phyloP scores from a whole-genome alignment of 345 rosid species.

The Corchorus capsularis region DNA sequence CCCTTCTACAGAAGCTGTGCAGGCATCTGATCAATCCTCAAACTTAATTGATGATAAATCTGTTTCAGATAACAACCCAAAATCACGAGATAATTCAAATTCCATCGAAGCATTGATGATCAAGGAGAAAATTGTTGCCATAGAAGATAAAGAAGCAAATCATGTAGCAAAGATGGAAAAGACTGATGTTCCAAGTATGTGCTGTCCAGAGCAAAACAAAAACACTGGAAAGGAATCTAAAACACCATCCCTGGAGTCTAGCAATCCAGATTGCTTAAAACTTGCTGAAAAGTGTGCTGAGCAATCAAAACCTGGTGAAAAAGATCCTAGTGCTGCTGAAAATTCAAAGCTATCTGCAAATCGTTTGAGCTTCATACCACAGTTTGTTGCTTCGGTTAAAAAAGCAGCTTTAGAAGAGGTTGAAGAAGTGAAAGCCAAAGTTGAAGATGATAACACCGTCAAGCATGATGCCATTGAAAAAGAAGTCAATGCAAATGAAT shows the following conservation, averaged over 20 bases:
- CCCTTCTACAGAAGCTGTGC: conserved; percentile 33
- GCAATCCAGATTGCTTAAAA: conserved; percentile 25
- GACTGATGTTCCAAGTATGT: conserved; percentile 23
- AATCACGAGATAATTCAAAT: conserved; percentile 19
- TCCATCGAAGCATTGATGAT: conserved; percentile 37
- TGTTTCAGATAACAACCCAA: conserved; percentile 22
- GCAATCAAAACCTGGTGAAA: conserved; percentile 35
- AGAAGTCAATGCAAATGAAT: conserved; percentile 38
- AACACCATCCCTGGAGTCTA: conserved; percentile 26
- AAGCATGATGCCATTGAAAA: conserved; percentile 35
- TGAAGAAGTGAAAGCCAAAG: conserved; percentile 66
- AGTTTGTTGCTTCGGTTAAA: conserved; percentile 68
- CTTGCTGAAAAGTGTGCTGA: conserved; percentile 32
- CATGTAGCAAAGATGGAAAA: conserved; percentile 32
- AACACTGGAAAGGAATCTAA: conserved; percentile 27
- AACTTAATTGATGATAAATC: conserved; percentile 28
- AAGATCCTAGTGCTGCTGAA: conserved; percentile 40
- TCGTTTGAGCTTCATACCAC: conserved; percentile 58
- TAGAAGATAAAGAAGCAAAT: conserved; percentile 40
- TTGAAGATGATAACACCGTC: conserved; percentile 39
- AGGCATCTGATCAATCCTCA: conserved; percentile 33
- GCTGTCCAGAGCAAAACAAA: conserved; percentile 29
- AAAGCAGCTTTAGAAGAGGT: conserved; percentile 81
- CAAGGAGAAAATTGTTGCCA: conserved; percentile 32
- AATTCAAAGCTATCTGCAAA: conserved; percentile 48